Base-by-base conservation (phyloP, 805 yeast species). In the Yamadazyma laniorum region DNA sequence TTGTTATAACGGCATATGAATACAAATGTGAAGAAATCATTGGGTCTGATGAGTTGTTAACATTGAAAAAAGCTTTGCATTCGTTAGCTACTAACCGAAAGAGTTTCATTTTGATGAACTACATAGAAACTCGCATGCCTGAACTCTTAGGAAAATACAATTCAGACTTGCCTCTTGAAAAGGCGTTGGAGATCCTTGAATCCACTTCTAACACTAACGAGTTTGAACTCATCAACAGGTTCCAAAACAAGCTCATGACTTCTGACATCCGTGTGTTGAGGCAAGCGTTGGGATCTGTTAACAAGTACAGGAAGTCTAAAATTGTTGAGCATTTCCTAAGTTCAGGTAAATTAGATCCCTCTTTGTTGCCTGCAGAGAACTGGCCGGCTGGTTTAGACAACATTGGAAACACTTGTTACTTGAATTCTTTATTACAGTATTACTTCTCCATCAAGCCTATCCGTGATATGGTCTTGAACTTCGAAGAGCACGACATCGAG, bases 301-400 rank as follows among this genome's bases (percentile, higher is more conserved):
- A 84, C 0, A 63, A 61, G 5, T 59, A 64, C 4, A 74, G 76
- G 43, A 67, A 76, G 18, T 80, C 89, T 6, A 70, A 72, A 28
- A 54, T 82, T 11, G 71, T 88, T 12, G 52, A 56, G 3, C 70
- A 78, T 9, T 88, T 72, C 49, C 60, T 88, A 22, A 67, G 65
- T 27, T 70, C 79, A 0, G 95, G 95, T 0, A 61, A 72, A 15
- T 64, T 83, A 25, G 86, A 83, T 54, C 62, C 72, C 7, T 58
- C 74, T 2, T 58, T 85, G 14, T 49, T 67, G 12, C 81, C 89
- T 0, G 75, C 79, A 0, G 80, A 75, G 12, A 74, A 77, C 34
- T 81, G 91, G 77, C 99, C 99, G 0, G 86, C 88, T 3, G 99
- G 99, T 0, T 70, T 93, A 53, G 86, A 84, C 59, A 93, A 93